Evolutionary conservation across 2,329 filamentous ascomycete genomes (phyloP), one percentile per base, ranked within the genome.

Genomic region (Zymoseptoria tritici): DNA sequence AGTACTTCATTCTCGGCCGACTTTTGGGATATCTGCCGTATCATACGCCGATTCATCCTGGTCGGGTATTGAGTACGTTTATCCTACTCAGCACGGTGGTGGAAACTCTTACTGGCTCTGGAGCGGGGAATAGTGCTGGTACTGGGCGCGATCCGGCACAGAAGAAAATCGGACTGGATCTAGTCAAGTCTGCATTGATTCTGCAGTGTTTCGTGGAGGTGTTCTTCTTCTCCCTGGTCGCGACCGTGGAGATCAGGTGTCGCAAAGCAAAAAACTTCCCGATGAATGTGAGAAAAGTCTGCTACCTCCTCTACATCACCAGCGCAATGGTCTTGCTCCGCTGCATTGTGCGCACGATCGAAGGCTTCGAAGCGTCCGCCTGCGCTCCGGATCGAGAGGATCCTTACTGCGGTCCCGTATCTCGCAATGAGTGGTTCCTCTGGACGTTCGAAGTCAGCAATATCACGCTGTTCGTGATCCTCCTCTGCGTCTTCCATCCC

Each of bases 1-100:
- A 86, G 67, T 87, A 86, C 71, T 80, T 84, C 65, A 79, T 85
- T 58, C 79, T 87, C 22, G 81, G 81, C 2, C 79, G 83, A 3
- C 76, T 85, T 11, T 76, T 87, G 20, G 82, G 82, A 70, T 88
- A 87, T 70, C 76, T 84, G 2, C 84, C 84, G 0, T 83, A 85
- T 67, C 77, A 82, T 59, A 78, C 83, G 0, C 83, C 83, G 0
- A 77, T 84, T 36, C 81, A 84, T 63, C 82, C 82, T 0, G 81
- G 81, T 2, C 77, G 82, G 3, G 76, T 86, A 4, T 82, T 86
- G 64, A 86, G 83, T 62, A 79, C 78, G 3, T 82, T 86, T 62
- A 73, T 86, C 42, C 73, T 79, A 1, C 73, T 83, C 9, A 81
- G 85, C 46, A 68, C 73, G 1, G 71, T 78, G 0, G 77, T 85